Percentiles rank a stretch among this genome's conserved stretches.
Evolutionary conservation across 1,139 yeast species (phyloP).

Genomic region (Protomyces lactucae-debilis): DNA sequence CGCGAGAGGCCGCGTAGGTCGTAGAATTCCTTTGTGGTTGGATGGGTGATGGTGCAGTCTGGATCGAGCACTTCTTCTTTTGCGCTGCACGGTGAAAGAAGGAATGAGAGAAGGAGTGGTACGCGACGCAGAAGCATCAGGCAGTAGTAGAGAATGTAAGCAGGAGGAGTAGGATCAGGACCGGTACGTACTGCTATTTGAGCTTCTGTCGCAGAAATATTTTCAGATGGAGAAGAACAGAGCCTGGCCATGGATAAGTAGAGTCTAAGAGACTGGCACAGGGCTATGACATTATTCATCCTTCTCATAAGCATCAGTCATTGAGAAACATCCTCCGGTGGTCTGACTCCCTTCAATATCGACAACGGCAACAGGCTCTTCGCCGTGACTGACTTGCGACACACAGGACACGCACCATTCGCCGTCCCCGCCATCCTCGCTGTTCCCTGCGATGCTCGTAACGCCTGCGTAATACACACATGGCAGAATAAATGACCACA

Average conservation of each 20-base stretch:
- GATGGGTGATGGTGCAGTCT: conserved; percentile 27
- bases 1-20: conserved; percentile 28
- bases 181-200: no score
- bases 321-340: not conserved
- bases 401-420: conserved; percentile 14
- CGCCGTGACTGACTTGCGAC: conserved; percentile 9
- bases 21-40: conserved; percentile 27
- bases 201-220: no score
- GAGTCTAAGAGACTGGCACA: no score
- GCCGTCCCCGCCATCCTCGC: conserved; percentile 5
- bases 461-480: conserved; percentile 4
- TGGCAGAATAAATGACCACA: conserved; percentile 26
- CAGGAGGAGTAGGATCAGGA: no score
- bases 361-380: conserved; percentile 17
- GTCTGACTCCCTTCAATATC: conserved; percentile 3
- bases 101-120: not conserved
- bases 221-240: no score
- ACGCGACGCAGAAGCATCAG: not conserved
- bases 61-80: not conserved
- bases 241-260: no score
- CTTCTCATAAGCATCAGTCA: no score
- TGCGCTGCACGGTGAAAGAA: not conserved
- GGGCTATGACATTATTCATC: no score
- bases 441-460: not conserved
- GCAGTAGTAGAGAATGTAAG: no score